phyloP scores from a whole-genome alignment of 129 eudicot genomes.

The Pseudognaphalium luteoalbum region DNA sequence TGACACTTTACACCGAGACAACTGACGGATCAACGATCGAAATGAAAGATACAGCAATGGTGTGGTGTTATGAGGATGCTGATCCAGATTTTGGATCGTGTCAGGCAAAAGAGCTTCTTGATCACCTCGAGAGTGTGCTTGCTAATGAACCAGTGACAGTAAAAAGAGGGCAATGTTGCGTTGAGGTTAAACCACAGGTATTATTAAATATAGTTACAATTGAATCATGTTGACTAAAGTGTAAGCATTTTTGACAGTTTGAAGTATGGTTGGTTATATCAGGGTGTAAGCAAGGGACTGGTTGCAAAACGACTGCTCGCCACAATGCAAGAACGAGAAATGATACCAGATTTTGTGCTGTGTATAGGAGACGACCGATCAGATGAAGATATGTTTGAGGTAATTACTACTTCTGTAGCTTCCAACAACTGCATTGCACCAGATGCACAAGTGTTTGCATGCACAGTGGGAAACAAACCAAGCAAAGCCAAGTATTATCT shows the following conservation, averaged over 20 bases:
- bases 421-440: constrained; percentile 54
- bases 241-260: not conserved
- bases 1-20: constrained; percentile 59
- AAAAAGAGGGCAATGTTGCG: constrained; percentile 48
- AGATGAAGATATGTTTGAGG: constrained; percentile 74
- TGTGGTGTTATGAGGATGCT: constrained; percentile 77
- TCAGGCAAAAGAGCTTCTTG: constrained; percentile 82
- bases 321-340: constrained; percentile 47
- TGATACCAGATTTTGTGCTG: constrained; percentile 54
- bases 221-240: not conserved
- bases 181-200: constrained; percentile 72
- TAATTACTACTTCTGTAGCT: constrained; percentile 46
- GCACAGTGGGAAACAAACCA: constrained; percentile 61
- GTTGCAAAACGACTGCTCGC: constrained; percentile 51
- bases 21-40: constrained; percentile 61
- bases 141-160: constrained; percentile 77
- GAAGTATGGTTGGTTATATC: not conserved
- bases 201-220: not conserved
- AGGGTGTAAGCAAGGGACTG: constrained; percentile 66
- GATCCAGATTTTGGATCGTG: constrained; percentile 94
- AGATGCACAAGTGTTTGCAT: constrained; percentile 65
- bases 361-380: constrained; percentile 84
- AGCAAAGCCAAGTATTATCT: constrained; percentile 63
- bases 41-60: constrained; percentile 55
- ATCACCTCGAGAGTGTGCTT: constrained; percentile 76